Evolutionary conservation across 495 filamentous ascomycete species (phyloP), one percentile per base, ranked within the genome.

Genomic region (Lichina pygmaea): DNA sequence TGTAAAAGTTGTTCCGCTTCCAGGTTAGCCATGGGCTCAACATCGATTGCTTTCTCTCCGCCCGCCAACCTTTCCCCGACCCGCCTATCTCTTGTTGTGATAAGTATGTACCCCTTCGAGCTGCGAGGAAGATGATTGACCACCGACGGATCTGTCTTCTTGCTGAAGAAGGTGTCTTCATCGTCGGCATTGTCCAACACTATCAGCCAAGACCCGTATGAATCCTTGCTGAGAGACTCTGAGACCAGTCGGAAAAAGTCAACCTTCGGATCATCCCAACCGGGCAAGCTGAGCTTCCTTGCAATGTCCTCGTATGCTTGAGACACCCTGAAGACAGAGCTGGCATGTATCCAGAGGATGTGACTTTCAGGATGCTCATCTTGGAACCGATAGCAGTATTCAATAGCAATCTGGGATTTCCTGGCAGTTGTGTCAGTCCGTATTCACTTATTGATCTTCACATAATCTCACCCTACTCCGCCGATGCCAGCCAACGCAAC

Each of bases 361-460:
- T 54, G 59, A 0, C 49, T 50, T 10, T 57, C 51, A 3, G 63
- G 59, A 15, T 50, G 44, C 3, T 45, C 33, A 16, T 59, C 52
- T 48, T 49, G 44, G 8, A 57, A 52, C 33, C 55, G 54, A 54
- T 65, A 67, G 7, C 53, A 55, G 47, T 62, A 65, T 46, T 66
- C 62, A 38, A 73, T 62, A 4, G 68, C 67, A 41, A 70, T 60
- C 46, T 71, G 65, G 2, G 65, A 64, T 56, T 72, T 72, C 9
- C 64, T 70, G 47, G 41, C 33, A 13, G 41, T 40, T 33, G 43
- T 46, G 24, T 33, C 16, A 30, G 17, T n/a, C 8, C 11, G 2
- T 33, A 47, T 16, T 47, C n/a, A 46, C 13, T 30, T 8, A 24
- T 48, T 34, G 48, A 32, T 13, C 44, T 16, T 13, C 38, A 47